Percentiles rank a stretch among this genome's conserved stretches.
Conservation (phyloP, 2,329 filamentous ascomycete species). For the Ustulina deusta region DNA sequence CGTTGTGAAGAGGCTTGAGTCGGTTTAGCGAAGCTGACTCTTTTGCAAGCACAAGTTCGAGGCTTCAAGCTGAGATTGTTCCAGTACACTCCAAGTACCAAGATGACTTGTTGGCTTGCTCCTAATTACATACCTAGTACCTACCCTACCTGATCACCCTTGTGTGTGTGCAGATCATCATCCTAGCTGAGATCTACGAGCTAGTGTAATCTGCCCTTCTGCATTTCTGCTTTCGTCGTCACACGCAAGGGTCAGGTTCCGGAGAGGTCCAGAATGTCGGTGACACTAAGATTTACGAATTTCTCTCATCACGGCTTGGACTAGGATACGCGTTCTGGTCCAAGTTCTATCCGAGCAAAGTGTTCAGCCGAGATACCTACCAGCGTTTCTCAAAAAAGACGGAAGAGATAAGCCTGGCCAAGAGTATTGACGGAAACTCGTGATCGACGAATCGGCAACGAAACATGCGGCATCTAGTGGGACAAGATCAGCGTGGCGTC, state of each 20-base stretch:
- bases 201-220: constrained; percentile 30
- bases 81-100: not conserved
- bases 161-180: constrained; percentile 26
- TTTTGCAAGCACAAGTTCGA: constrained; percentile 10
- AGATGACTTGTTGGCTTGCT: not conserved
- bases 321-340: constrained; percentile 9
- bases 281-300: constrained; percentile 19
- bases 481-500: constrained; percentile 47
- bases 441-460: constrained; percentile 37
- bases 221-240: constrained; percentile 23
- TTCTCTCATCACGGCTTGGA: not conserved
- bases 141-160: constrained; percentile 10
- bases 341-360: constrained; percentile 15
- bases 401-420: constrained; percentile 28
- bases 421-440: constrained; percentile 12
- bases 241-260: constrained; percentile 17
- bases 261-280: constrained; percentile 19
- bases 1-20: constrained; percentile 25
- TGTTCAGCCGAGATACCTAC: constrained; percentile 28
- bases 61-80: constrained; percentile 28
- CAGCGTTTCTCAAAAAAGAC: constrained; percentile 20
- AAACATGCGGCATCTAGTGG: constrained; percentile 40
- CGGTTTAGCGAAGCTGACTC: constrained; percentile 21
- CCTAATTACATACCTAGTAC: constrained; percentile 1
- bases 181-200: constrained; percentile 36